A percentile compares a stretch with the other conserved stretches of the same genome.
Evolutionary conservation across 805 yeast genomes (phyloP).

Genomic region (Saccharomycopsis fibuligera): DNA sequence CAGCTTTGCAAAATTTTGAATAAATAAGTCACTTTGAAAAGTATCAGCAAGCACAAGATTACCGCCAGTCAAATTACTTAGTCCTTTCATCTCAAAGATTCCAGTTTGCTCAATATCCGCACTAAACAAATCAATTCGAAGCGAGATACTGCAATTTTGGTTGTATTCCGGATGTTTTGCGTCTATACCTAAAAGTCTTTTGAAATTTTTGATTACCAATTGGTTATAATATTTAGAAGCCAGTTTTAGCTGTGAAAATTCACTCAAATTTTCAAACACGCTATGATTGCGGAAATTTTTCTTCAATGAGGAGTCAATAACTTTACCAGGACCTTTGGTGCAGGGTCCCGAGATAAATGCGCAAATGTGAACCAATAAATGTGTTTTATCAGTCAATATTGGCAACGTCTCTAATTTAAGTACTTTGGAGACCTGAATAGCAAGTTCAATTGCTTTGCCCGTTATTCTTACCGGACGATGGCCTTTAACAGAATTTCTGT

Average conservation of each 20-base stretch:
- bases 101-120: slow-evolving; percentile 40
- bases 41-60: slow-evolving; percentile 28
- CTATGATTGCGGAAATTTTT: slow-evolving; percentile 32
- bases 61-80: slow-evolving; percentile 33
- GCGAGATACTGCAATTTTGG: slow-evolving; percentile 23
- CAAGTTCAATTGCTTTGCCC: slow-evolving; percentile 32
- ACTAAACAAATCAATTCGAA: slow-evolving; percentile 29
- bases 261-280: slow-evolving; percentile 27
- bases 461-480: slow-evolving; percentile 31
- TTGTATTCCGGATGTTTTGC: neutral
- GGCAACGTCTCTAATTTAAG: slow-evolving; percentile 22
- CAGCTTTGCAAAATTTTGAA: slow-evolving; percentile 19
- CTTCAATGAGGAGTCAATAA: slow-evolving; percentile 24
- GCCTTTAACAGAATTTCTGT: neutral
- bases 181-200: slow-evolving; percentile 22
- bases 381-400: neutral
- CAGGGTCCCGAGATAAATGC: slow-evolving; percentile 36
- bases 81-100: slow-evolving; percentile 35
- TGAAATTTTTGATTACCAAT: slow-evolving; percentile 26
- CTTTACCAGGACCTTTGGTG: slow-evolving; percentile 33
- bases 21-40: slow-evolving; percentile 27
- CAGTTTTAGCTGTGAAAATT: slow-evolving; percentile 26
- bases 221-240: slow-evolving; percentile 21
- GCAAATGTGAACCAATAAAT: slow-evolving; percentile 27
- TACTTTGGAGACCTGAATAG: slow-evolving; percentile 25